Percentiles rank a stretch among this genome's conserved stretches.
Conservation (phyloP, 768 basidiomycete species). For the Rhizopogon sp. region DNA sequence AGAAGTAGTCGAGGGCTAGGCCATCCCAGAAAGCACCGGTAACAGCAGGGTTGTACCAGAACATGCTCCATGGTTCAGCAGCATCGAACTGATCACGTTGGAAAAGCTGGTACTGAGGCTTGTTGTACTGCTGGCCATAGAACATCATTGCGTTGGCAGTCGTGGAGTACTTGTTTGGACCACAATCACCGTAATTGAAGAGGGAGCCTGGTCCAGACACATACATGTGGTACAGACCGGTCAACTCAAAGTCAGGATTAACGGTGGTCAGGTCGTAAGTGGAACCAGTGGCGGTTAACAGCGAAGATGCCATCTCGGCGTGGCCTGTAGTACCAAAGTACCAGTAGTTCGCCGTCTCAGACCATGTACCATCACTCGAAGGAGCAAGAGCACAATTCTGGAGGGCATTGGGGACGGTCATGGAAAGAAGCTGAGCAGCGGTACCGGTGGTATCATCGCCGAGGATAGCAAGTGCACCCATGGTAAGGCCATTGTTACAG, state of each 20-base stretch:
- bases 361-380: conserved; percentile 81
- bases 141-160: conserved; percentile 88
- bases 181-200: conserved; percentile 61
- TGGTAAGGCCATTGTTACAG: conserved; percentile 84
- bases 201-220: conserved; percentile 78
- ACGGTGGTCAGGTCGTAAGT: conserved; percentile 64
- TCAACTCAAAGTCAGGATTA: conserved; percentile 69
- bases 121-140: conserved; percentile 63
- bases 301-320: conserved; percentile 82
- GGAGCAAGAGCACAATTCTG: conserved; percentile 66
- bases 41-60: conserved; percentile 88
- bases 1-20: conserved; percentile 76
- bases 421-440: conserved; percentile 59
- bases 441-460: conserved; percentile 75
- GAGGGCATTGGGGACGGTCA: conserved; percentile 71
- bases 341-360: conserved; percentile 93
- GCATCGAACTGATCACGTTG: conserved; percentile 88
- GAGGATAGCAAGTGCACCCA: conserved; percentile 88
- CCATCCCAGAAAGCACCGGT: conserved; percentile 92
- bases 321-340: conserved; percentile 90
- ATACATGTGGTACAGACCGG: conserved; percentile 89
- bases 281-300: conserved; percentile 83
- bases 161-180: conserved; percentile 90
- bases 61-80: conserved; percentile 82
- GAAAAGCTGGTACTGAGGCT: conserved; percentile 76